phyloP scores from a whole-genome alignment of 768 basidiomycete genomes.

The Amanita polypyramis region DNA sequence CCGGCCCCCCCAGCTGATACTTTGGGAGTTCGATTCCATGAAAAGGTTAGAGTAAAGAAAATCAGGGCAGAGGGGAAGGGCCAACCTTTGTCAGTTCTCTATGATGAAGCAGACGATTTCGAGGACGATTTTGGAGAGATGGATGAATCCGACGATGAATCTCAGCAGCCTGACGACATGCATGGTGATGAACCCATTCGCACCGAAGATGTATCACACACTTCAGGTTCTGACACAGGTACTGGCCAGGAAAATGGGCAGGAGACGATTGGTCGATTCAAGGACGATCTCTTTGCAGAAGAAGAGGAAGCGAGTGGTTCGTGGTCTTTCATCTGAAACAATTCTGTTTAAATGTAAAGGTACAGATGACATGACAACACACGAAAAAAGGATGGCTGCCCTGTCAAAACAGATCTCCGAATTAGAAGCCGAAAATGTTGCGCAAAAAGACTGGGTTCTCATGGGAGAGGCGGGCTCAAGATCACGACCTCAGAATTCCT shows the following conservation, averaged over 20 bases:
- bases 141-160: conserved; percentile 2
- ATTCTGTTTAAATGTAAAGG: conserved; percentile 1
- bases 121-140: conserved; percentile 12
- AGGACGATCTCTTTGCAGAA: conserved; percentile 73
- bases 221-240: conserved; percentile 18
- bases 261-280: conserved; percentile 56
- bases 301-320: conserved; percentile 31
- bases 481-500: conserved; percentile 78
- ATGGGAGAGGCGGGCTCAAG: conserved; percentile 84
- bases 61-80: conserved; percentile 68
- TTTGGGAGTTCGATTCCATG: conserved; percentile 66
- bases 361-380: conserved; percentile 51
- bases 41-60: conserved; percentile 71
- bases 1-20: conserved; percentile 12
- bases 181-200: conserved; percentile 23
- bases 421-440: conserved; percentile 82
- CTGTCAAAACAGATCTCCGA: conserved; percentile 70
- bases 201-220: conserved; percentile 18
- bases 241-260: conserved; percentile 19
- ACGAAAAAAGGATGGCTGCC: conserved; percentile 69
- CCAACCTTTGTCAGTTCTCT: conserved; percentile 36
- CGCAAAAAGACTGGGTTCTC: conserved; percentile 85
- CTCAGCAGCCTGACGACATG: conserved; percentile 24
- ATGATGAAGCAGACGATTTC: conserved; percentile 27
- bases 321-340: conserved; percentile 7